Conservation (phyloP, 2,329 filamentous ascomycete genomes). For the Bipolaris cookei region DNA sequence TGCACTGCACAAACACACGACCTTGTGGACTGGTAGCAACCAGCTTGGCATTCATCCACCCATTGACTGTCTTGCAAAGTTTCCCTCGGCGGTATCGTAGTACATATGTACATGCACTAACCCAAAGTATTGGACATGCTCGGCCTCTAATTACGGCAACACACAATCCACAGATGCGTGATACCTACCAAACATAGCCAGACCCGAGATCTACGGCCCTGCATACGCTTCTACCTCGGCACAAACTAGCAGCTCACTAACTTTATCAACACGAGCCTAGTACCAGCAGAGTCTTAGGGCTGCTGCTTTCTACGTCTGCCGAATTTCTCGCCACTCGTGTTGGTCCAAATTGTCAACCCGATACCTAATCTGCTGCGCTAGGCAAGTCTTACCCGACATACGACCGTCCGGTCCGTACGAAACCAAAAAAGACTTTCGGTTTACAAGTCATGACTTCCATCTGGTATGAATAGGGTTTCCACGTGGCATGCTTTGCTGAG, state of each 20-base stretch:
- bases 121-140: not conserved
- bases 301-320: not conserved
- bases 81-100: not conserved
- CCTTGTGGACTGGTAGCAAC: not conserved
- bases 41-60: not conserved
- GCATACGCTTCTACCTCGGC: not conserved
- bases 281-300: not conserved
- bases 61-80: not conserved
- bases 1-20: not conserved
- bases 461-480: too few relatives aligned
- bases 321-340: not conserved
- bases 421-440: too few relatives aligned
- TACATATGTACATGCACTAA: not conserved
- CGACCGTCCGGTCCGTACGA: not conserved
- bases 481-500: too few relatives aligned
- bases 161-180: not conserved
- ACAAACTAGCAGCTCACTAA: not conserved
- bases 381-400: not conserved
- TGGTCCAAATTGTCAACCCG: not conserved
- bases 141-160: not conserved
- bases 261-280: not conserved
- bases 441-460: too few relatives aligned
- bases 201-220: too few relatives aligned
- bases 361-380: not conserved
- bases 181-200: too few relatives aligned